Conservation (phyloP, 2,329 filamentous ascomycete genomes). For the Exophiala dermatitidis region DNA sequence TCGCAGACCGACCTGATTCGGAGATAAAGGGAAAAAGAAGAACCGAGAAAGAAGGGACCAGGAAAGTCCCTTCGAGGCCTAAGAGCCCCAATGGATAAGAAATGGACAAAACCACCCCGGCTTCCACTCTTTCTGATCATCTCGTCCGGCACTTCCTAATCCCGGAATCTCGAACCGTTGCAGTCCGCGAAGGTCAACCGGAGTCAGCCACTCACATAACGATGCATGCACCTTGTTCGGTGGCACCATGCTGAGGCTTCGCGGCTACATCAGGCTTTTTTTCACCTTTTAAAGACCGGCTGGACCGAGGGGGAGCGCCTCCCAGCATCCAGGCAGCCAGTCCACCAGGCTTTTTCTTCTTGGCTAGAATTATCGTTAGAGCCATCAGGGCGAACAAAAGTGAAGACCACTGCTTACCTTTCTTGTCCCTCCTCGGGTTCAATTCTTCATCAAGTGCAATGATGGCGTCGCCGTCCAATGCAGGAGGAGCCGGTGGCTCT, state of each 20-base stretch:
- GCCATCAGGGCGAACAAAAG: background rate
- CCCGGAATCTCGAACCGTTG: conserved; percentile 9
- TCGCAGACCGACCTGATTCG: conserved; percentile 14
- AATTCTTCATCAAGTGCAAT: conserved; percentile 16
- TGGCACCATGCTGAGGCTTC: conserved; percentile 29
- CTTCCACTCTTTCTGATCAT: conserved; percentile 10
- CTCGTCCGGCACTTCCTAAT: conserved; percentile 8
- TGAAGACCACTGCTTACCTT: conserved; percentile 14
- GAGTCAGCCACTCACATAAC: conserved; percentile 29
- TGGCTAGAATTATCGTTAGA: background rate
- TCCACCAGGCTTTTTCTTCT: conserved; percentile 28
- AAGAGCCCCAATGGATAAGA: conserved; percentile 14
- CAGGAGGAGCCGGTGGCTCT: conserved; percentile 13
- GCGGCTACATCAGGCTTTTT: conserved; percentile 40
- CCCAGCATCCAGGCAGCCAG: conserved; percentile 43
- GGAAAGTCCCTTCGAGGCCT: conserved; percentile 12
- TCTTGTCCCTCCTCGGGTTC: conserved; percentile 19
- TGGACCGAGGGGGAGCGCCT: conserved; percentile 17
- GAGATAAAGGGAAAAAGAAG: conserved; percentile 2
- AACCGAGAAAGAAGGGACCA: conserved; percentile 8
- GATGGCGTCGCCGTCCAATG: conserved; percentile 21
- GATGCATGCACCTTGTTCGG: conserved; percentile 28
- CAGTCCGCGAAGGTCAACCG: conserved; percentile 6
- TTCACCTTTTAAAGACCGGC: conserved; percentile 39
- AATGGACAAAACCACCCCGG: conserved; percentile 15